phyloP scores from a whole-genome alignment of 169 alveolate genomes.

The Plasmodium malariae region DNA sequence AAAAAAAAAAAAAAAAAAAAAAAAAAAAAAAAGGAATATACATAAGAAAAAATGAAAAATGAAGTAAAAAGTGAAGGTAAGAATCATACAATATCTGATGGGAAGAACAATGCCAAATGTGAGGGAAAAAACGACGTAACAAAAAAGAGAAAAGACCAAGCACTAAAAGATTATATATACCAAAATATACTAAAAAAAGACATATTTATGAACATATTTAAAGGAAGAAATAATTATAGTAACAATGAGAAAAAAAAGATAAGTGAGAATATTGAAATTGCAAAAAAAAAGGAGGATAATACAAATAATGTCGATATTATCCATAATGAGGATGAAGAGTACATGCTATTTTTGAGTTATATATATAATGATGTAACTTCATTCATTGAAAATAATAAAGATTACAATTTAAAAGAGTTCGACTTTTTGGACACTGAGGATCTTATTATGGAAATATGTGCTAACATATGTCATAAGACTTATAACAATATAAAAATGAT shows the following conservation, averaged over 20 bases:
- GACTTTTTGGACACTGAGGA: constrained; percentile 45
- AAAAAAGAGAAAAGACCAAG: constrained; percentile 24
- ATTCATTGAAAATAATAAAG: constrained; percentile 56
- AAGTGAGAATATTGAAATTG: neutral
- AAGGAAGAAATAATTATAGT: constrained; percentile 18
- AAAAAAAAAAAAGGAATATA: neutral
- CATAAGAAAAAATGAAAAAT: neutral
- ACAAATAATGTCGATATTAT: neutral
- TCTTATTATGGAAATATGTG: constrained; percentile 40
- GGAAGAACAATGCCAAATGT: neutral
- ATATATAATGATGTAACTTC: constrained; percentile 54
- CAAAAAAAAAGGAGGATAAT: neutral
- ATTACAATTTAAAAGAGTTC: constrained; percentile 23
- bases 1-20: too few relatives aligned
- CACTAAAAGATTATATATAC: constrained; percentile 24
- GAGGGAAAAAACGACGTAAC: neutral
- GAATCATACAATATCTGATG: neutral
- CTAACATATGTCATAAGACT: constrained; percentile 19
- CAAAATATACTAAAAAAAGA: constrained; percentile 59
- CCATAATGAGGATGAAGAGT: constrained; percentile 49
- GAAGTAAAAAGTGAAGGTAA: neutral
- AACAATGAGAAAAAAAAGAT: neutral
- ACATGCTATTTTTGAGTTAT: constrained; percentile 54
- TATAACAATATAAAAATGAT: constrained; percentile 37
- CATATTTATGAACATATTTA: constrained; percentile 18